Percentiles rank a stretch among this genome's conserved stretches.
Evolutionary conservation across 495 filamentous ascomycete species (phyloP).

Genomic region (Aspergillus steynii): DNA sequence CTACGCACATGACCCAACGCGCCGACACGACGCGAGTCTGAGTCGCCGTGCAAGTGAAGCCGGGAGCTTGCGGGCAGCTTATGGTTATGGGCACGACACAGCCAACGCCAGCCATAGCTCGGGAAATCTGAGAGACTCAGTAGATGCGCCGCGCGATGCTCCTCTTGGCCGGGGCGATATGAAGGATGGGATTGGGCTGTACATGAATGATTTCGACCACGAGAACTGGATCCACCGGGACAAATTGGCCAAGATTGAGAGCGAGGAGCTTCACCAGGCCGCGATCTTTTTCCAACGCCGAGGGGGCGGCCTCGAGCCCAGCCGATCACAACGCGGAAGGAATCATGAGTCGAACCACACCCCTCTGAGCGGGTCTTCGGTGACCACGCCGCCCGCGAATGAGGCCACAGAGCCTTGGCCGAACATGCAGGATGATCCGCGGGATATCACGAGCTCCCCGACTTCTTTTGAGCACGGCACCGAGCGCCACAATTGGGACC

Average conservation of each 20-base stretch:
- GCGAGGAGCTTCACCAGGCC: constrained; percentile 84
- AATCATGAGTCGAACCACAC: constrained; percentile 51
- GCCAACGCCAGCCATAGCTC: constrained; percentile 29
- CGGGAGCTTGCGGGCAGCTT: constrained; percentile 49
- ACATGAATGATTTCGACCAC: constrained; percentile 30
- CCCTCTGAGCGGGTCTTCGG: constrained; percentile 20
- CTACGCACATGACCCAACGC: constrained; percentile 29
- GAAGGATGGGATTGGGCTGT: constrained; percentile 11
- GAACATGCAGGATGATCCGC: constrained; percentile 39
- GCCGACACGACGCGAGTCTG: constrained; percentile 50
- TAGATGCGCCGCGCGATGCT: constrained; percentile 17
- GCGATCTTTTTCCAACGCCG: constrained; percentile 69
- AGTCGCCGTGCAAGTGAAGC: constrained; percentile 53
- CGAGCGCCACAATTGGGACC: constrained; percentile 61
- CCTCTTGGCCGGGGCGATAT: constrained; percentile 18
- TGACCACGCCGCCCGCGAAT: constrained; percentile 28
- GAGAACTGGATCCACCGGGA: constrained; percentile 93
- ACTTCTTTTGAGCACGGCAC: constrained; percentile 40
- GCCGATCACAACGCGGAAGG: constrained; percentile 38
- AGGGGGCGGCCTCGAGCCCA: constrained; percentile 54
- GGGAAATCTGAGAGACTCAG: constrained; percentile 23
- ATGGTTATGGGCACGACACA: constrained; percentile 49
- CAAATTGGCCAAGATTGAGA: constrained; percentile 93
- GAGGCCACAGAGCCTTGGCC: constrained; percentile 44
- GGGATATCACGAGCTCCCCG: constrained; percentile 46